Conservation (phyloP, 768 basidiomycete genomes). For the Hygrophoropsis aurantiaca region DNA sequence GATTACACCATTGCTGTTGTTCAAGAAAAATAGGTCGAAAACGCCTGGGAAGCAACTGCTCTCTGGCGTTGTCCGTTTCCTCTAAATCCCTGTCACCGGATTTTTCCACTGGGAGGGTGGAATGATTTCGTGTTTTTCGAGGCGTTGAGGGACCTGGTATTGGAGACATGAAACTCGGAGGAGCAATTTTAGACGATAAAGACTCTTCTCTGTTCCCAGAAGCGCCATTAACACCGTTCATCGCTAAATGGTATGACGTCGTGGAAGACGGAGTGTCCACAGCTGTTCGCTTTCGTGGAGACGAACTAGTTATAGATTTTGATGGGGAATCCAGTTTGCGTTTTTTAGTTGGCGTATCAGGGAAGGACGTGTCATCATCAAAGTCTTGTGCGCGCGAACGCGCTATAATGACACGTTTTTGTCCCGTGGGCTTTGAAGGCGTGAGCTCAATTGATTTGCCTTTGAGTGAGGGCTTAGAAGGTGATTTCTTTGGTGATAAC, state of each 20-base stretch:
- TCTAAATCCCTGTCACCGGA: slow-evolving; percentile 13
- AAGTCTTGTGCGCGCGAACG: slow-evolving; percentile 14
- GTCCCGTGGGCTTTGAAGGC: slow-evolving; percentile 32
- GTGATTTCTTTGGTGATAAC: slow-evolving; percentile 18
- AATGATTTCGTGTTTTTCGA: slow-evolving; percentile 12
- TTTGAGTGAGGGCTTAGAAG: slow-evolving; percentile 17
- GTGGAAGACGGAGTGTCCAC: not conserved
- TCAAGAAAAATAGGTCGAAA: slow-evolving; percentile 52
- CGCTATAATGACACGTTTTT: slow-evolving; percentile 34
- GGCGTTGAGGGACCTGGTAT: slow-evolving; percentile 25
- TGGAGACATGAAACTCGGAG: slow-evolving; percentile 5
- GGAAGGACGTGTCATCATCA: slow-evolving; percentile 29
- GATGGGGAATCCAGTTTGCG: slow-evolving; percentile 28
- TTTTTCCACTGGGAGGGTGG: slow-evolving; percentile 6
- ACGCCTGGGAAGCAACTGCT: slow-evolving; percentile 24
- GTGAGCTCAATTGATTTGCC: slow-evolving; percentile 14
- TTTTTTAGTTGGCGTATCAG: slow-evolving; percentile 45
- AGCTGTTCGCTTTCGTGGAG: slow-evolving; percentile 7
- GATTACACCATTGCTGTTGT: slow-evolving; percentile 46
- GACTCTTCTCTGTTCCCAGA: slow-evolving; percentile 5
- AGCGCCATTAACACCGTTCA: slow-evolving; percentile 6
- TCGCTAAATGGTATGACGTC: slow-evolving; percentile 18
- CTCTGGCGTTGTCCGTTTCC: slow-evolving; percentile 24
- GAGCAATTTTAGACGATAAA: slow-evolving; percentile 2
- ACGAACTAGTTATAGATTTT: slow-evolving; percentile 13